These are phyloP conservation scores for Umbelopsis sp. DNA, from an alignment of 371 early-diverging fungal species.

Conservation along the genomic window DNA sequence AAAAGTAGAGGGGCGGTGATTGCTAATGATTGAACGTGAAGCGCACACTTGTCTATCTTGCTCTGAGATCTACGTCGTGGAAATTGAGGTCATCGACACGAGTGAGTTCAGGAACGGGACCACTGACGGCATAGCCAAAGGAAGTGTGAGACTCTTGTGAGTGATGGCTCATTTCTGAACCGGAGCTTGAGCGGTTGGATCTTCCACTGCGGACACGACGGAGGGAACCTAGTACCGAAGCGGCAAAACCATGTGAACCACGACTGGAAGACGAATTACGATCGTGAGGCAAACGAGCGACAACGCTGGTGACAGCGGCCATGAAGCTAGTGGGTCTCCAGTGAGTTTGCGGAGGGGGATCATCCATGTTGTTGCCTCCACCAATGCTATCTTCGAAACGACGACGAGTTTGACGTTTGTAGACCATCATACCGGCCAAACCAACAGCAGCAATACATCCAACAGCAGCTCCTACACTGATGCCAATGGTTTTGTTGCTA, in stretches of 20 bases:
- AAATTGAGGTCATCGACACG: conserved; percentile 31
- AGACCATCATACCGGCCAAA: conserved; percentile 45
- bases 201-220: conserved; percentile 34
- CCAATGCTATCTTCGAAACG: conserved; percentile 26
- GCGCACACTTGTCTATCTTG: conserved; percentile 8
- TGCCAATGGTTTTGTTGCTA: conserved; percentile 35
- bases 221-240: conserved; percentile 31
- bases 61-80: conserved; percentile 16
- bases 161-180: conserved; percentile 26
- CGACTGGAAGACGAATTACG: conserved; percentile 25
- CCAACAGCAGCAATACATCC: conserved; percentile 48
- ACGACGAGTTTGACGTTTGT: conserved; percentile 26
- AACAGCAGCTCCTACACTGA: conserved; percentile 39
- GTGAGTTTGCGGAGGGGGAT: conserved; percentile 24
- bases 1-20: background rate
- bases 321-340: conserved; percentile 43
- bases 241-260: conserved; percentile 8
- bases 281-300: conserved; percentile 37
- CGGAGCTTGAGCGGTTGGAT: conserved; percentile 21
- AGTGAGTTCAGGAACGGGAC: conserved; percentile 31
- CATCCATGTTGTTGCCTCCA: conserved; percentile 28
- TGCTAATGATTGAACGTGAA: background rate
- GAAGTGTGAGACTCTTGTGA: conserved; percentile 20
- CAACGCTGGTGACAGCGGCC: conserved; percentile 43
- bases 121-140: conserved; percentile 34